A percentile compares a stretch with the other conserved stretches of the same genome.
Conservation (phyloP, 345 rosid genomes). For the Hirschfeldia incana region DNA sequence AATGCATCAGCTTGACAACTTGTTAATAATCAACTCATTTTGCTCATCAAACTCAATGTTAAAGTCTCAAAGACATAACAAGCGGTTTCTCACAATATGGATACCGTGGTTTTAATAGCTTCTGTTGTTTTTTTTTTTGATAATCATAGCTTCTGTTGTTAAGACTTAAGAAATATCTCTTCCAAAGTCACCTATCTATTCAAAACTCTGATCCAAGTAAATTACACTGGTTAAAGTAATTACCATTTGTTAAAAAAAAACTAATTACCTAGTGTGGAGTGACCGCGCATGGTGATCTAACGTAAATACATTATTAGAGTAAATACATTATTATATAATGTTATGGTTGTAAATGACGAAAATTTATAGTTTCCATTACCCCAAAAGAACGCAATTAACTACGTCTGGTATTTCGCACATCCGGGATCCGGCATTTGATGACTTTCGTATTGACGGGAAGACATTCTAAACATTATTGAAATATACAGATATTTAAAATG, state of each 20-base stretch:
- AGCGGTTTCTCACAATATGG: constrained; percentile 2
- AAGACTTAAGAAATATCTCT: neutral
- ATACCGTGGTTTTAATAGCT: neutral
- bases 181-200: neutral
- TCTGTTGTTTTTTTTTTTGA: neutral
- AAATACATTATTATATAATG: neutral
- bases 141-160: neutral
- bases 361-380: neutral
- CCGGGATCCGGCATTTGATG: constrained; percentile 5
- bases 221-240: neutral
- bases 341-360: neutral
- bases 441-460: constrained; percentile 7
- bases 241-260: too few species aligned
- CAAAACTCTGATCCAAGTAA: neutral
- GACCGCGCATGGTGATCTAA: neutral
- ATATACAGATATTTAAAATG: neutral
- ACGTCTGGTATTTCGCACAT: neutral
- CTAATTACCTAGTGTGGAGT: neutral
- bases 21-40: constrained; percentile 27
- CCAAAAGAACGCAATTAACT: neutral
- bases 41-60: neutral
- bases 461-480: neutral
- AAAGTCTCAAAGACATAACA: neutral
- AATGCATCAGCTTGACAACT: constrained; percentile 34
- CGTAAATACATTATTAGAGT: neutral